phyloP scores from a whole-genome alignment of 192 early-diverging fungal species.

The Linnemannia zychae region DNA sequence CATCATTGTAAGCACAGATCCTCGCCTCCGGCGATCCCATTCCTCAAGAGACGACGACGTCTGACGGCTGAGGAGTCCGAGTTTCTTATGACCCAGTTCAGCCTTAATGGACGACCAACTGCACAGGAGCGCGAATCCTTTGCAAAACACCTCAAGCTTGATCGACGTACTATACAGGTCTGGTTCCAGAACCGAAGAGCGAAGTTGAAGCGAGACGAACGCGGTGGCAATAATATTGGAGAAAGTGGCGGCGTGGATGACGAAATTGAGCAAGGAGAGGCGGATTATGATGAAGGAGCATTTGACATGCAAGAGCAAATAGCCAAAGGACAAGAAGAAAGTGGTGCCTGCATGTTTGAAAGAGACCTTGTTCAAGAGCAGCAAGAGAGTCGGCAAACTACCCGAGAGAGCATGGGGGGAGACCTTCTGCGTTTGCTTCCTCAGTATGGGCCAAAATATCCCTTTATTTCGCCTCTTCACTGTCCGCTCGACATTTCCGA shows the following conservation, averaged over 20 bases:
- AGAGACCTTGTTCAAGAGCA: background rate
- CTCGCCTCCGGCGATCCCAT: background rate
- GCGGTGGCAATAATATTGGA: background rate
- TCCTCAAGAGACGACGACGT: constrained; percentile 74
- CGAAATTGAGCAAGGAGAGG: background rate
- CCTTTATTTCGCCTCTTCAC: background rate
- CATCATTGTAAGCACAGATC: background rate
- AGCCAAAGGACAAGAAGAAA: background rate
- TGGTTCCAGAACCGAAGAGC: constrained; percentile 88
- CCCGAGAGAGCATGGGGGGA: too few relatives aligned
- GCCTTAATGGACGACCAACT: constrained; percentile 68
- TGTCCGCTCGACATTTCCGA: background rate
- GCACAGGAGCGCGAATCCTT: constrained; percentile 71
- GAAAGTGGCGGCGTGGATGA: background rate
- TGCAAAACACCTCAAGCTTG: constrained; percentile 71
- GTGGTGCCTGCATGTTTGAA: background rate
- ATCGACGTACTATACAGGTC: constrained; percentile 73
- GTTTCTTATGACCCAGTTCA: constrained; percentile 66
- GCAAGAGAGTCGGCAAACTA: background rate
- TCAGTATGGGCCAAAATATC: background rate
- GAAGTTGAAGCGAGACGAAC: constrained; percentile 76
- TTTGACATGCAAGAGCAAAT: background rate
- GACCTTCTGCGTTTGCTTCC: background rate
- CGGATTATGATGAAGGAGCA: background rate
- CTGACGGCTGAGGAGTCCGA: constrained; percentile 74